Evolutionary conservation across 2,329 filamentous ascomycete genomes (phyloP).

Genomic region (Colletotrichum abscissum): DNA sequence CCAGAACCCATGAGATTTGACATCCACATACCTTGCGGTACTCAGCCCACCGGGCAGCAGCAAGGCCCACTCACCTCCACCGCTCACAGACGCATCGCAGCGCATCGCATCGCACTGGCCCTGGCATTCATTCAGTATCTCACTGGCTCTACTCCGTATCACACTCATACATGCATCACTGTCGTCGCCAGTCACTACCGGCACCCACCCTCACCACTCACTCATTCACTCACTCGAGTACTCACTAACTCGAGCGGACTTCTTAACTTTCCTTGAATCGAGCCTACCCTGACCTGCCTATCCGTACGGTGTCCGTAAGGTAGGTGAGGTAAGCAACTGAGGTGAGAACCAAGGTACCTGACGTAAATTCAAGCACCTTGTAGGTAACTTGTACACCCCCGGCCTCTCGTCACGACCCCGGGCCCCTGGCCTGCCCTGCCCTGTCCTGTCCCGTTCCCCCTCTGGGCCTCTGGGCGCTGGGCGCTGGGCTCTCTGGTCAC

Average conservation of each 20-base stretch:
- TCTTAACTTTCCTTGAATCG: not conserved
- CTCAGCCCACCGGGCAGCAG: not conserved
- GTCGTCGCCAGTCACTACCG: too few species aligned
- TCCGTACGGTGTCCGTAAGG: too few species aligned
- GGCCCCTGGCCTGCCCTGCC: not conserved
- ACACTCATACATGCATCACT: too few species aligned
- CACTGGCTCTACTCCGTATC: too few species aligned
- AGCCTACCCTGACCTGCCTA: not conserved
- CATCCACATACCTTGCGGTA: not conserved
- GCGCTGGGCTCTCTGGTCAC: not conserved
- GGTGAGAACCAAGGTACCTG: not conserved
- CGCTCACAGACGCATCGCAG: slow-evolving; percentile 1
- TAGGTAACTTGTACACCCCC: not conserved
- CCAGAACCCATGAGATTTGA: not conserved
- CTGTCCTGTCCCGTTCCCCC: not conserved
- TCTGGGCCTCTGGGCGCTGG: too few species aligned
- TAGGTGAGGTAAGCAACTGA: too few species aligned
- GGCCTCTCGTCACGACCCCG: not conserved
- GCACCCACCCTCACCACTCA: too few species aligned
- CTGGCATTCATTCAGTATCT: not conserved
- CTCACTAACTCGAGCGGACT: not conserved
- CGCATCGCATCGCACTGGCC: slow-evolving; percentile 19
- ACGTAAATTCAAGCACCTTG: slow-evolving; percentile 23
- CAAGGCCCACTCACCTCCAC: not conserved
- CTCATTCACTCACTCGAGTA: not conserved